Evolutionary conservation across 768 basidiomycete genomes (phyloP), one percentile per base, ranked within the genome.

Genomic region (Pleurotus djamor): DNA sequence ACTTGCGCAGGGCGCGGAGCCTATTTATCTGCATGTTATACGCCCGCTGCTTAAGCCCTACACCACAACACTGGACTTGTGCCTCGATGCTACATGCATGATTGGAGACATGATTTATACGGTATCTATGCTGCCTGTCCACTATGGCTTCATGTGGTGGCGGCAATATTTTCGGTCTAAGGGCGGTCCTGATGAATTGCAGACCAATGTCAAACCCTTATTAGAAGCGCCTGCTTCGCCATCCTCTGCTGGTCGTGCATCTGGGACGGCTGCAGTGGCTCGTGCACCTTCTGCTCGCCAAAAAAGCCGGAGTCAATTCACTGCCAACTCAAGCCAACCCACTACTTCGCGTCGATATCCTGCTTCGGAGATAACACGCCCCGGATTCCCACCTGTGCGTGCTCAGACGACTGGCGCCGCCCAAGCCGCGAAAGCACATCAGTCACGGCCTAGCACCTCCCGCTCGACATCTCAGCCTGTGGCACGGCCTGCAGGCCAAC

Each of bases 31-130:
- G 16, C 89, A 94, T 69, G 71, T 93, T 58, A 80, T 94, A 9
- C 89, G 92, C 16, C 92, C 93, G 13, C 67, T 89, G 35, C 69
- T 94, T 65, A 89, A 86, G 66, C 92, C 92, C 5, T 91, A 94
- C 65, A 80, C 83, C 12, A 64, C 76, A 4, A 80, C 87, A 1
- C 72, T 94, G 37, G 92, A 94, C 67, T 76, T 83, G 13, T 59
- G 80, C 10, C 75, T 92, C 33, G 88, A 91, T 57, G 61, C 89
- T 28, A 71, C 78, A 38, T 79, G 83, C 52, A 83, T 86, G 70
- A 64, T 86, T 48, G 87, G 88, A 17, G 91, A 93, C 68, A 76
- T 91, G 51, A 50, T 86, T 16, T 76, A 82, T 59, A 71, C 76
- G 10, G 57, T 80, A 4, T 68, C 75, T 8, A 67, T 71, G 36